Percentiles rank a stretch among this genome's conserved stretches.
phyloP scores from a whole-genome alignment of 257 asterid genomes.

The Forsythia suspensa region DNA sequence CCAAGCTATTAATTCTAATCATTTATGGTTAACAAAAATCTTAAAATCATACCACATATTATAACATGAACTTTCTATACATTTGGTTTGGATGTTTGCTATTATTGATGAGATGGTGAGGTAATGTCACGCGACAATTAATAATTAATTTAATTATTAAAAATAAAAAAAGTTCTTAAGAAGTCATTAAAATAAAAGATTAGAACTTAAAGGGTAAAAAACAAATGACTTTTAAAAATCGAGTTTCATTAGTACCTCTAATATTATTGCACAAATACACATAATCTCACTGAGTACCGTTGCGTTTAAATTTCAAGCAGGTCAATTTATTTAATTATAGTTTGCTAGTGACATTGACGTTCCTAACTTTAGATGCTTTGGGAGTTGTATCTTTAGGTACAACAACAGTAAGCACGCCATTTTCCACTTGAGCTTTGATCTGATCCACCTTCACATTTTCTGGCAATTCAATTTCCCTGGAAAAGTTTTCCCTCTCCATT shows the following conservation, averaged over 20 bases:
- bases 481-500: constrained; percentile 41
- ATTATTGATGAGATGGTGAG: too few species aligned
- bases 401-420: constrained; percentile 77
- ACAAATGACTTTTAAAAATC: neutral
- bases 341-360: constrained; percentile 60
- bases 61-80: too few species aligned
- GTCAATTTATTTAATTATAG: constrained; percentile 25
- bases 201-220: too few species aligned
- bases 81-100: too few species aligned
- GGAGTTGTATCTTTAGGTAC: constrained; percentile 73
- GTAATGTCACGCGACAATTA: too few species aligned
- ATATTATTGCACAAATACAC: neutral
- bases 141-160: too few species aligned
- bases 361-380: constrained; percentile 58
- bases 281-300: neutral
- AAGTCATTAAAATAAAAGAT: too few species aligned
- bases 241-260: neutral
- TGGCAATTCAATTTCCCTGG: constrained; percentile 69
- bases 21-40: too few species aligned
- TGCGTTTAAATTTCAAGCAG: neutral
- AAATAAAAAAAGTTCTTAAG: too few species aligned
- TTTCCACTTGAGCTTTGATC: constrained; percentile 71
- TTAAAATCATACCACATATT: too few species aligned
- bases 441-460: constrained; percentile 74
- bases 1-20: too few species aligned